A percentile compares a stretch with the other conserved stretches of the same genome.
Evolutionary conservation across 805 yeast genomes (phyloP).

Genomic region (Cephaloascus fragrans): DNA sequence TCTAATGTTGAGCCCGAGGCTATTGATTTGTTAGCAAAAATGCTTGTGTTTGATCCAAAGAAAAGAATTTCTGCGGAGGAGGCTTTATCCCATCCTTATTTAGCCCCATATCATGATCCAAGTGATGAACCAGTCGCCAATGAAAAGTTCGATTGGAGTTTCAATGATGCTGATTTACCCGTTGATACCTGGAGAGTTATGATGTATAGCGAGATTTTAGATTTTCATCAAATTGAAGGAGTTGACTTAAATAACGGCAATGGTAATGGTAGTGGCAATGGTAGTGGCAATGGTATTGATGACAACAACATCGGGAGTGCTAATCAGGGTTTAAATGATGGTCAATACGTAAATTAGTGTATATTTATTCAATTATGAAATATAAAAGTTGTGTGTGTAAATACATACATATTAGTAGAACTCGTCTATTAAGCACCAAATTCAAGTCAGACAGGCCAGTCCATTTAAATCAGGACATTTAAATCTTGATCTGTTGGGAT

Average conservation of each 20-base stretch:
- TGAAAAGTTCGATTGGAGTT: slow-evolving; percentile 93
- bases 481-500: slow-evolving; percentile 35
- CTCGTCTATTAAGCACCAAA: too few species aligned
- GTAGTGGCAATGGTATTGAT: neutral
- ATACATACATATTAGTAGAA: too few species aligned
- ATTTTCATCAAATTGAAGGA: slow-evolving; percentile 84
- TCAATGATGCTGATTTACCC: slow-evolving; percentile 95
- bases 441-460: too few species aligned
- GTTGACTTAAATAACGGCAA: slow-evolving; percentile 11
- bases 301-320: neutral
- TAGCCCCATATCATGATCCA: slow-evolving; percentile 95
- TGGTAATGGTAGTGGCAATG: neutral
- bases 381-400: too few species aligned
- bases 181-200: slow-evolving; percentile 98
- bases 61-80: slow-evolving; percentile 89
- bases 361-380: too few species aligned
- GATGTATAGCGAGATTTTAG: slow-evolving; percentile 97
- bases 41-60: slow-evolving; percentile 93
- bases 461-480: slow-evolving; percentile 34
- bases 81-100: slow-evolving; percentile 81
- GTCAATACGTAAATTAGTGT: too few species aligned
- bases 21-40: slow-evolving; percentile 74
- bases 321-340: too few species aligned
- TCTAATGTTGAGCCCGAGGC: slow-evolving; percentile 72
- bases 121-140: slow-evolving; percentile 94